Base-by-base conservation (phyloP, 2,329 filamentous ascomycete genomes). In the Sporothrix mexicana region DNA sequence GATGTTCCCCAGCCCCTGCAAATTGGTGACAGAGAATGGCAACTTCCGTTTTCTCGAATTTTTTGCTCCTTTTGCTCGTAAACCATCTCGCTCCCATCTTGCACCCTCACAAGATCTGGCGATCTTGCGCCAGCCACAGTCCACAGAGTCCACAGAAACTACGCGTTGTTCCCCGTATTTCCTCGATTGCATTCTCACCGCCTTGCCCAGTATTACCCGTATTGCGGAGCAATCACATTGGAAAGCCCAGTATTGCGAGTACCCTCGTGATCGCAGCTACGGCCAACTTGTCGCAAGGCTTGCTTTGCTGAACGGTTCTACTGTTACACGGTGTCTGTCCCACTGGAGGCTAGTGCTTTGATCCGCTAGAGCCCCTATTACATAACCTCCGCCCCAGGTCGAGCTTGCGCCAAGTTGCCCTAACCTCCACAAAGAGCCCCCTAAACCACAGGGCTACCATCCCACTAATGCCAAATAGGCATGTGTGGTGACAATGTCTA, bases 131-230 rank as follows among this genome's bases (percentile, higher is more conserved):
- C n/a, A n/a, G n/a, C n/a, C n/a, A n/a, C n/a, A n/a, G n/a, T n/a
- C n/a, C n/a, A n/a, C n/a, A n/a, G n/a, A n/a, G 13, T 49, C 9
- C 47, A 47, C 9, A 2, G 15, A 8, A 9, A 10, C 1, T 17
- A 17, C n/a, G 53, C 53, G 53, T 55, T 20, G 53, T 25, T 25
- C 53, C 53, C 53, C 53, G 53, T 55, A 25, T 51, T n/a, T 51
- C 5, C 49, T 20, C 51, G 0, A 10, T 53, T 20, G 1, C 20
- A 17, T 15, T 57, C 23, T 30, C 23, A 57, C 55, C 30, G n/a
- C n/a, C 20, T 57, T 23, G 25, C 4, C 23, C 53, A 20, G 30
- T 25, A 15, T 57, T 57, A 30, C 23, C 53, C 23, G 12, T 23
- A 23, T 57, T 55, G 12, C 13, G 23, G 13, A 23, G 6, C 17